Conservation (phyloP, 805 yeast species). For the Candida stauntonica region DNA sequence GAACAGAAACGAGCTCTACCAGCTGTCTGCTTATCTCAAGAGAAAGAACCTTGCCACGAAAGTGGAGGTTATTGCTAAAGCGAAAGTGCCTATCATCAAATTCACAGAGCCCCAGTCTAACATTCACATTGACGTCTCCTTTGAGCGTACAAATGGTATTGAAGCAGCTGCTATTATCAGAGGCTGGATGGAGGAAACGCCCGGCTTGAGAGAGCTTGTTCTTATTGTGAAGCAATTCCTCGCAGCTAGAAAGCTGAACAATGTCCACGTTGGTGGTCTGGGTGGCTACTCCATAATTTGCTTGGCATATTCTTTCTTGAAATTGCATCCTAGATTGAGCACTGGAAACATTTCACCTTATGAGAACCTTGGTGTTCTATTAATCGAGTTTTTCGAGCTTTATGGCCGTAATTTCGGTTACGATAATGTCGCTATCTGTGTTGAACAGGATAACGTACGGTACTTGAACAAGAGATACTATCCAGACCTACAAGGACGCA, state of each 20-base stretch:
- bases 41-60: conserved; percentile 57
- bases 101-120: conserved; percentile 69
- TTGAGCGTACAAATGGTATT: conserved; percentile 79
- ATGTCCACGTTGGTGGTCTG: conserved; percentile 88
- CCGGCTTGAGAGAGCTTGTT: conserved; percentile 79
- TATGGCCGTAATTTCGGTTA: conserved; percentile 89
- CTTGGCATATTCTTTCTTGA: conserved; percentile 71
- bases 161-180: conserved; percentile 77
- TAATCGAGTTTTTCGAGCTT: conserved; percentile 88
- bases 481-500: conserved; percentile 49
- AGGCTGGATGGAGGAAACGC: conserved; percentile 66
- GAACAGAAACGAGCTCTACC: conserved; percentile 62
- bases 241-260: conserved; percentile 69
- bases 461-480: conserved; percentile 57
- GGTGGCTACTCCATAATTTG: conserved; percentile 96
- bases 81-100: conserved; percentile 92
- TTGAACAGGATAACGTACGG: conserved; percentile 48
- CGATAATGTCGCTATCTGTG: conserved; percentile 68
- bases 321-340: conserved; percentile 71
- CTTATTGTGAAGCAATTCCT: conserved; percentile 82
- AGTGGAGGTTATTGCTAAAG: conserved; percentile 82
- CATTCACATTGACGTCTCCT: conserved; percentile 84
- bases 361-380: conserved; percentile 77
- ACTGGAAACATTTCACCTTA: conserved; percentile 61
- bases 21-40: conserved; percentile 66